Percentiles rank a stretch among this genome's conserved stretches.
These are phyloP conservation scores for Beta macrorhiza DNA, from an alignment of 179 eudicot species.

Conservation along the genomic window DNA sequence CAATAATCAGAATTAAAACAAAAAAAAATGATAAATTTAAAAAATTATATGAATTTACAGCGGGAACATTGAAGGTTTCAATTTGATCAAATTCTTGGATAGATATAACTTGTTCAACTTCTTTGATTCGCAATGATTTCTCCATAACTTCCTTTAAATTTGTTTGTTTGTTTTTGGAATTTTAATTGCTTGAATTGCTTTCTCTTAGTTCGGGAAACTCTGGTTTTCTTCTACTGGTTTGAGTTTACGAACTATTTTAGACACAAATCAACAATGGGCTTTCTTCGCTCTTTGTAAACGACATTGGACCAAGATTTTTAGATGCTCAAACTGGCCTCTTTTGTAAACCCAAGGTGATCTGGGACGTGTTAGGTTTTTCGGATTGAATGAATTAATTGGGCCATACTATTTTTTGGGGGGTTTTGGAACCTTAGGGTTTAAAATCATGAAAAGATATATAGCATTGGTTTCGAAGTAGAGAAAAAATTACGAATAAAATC, in stretches of 20 bases:
- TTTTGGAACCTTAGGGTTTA: too few relatives aligned
- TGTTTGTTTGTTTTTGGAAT: not conserved
- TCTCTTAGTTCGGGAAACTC: not conserved
- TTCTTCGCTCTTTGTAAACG: too few relatives aligned
- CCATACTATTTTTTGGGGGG: too few relatives aligned
- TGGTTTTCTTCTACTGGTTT: not conserved
- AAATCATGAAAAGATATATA: too few relatives aligned
- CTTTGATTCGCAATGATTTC: conserved; percentile 34
- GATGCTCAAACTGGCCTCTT: too few relatives aligned
- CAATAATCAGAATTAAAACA: not conserved
- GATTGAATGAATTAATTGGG: too few relatives aligned
- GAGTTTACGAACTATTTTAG: not conserved
- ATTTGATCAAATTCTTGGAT: conserved; percentile 50
- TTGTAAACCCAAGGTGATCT: too few relatives aligned
- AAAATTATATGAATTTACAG: conserved; percentile 18
- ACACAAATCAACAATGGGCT: not conserved
- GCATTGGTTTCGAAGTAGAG: too few relatives aligned
- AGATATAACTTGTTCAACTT: conserved; percentile 40
- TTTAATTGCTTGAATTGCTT: not conserved
- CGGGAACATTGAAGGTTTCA: conserved; percentile 44
- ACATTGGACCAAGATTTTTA: too few relatives aligned
- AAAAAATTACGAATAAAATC: too few relatives aligned
- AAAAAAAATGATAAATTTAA: not conserved
- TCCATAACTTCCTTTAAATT: conserved; percentile 28
- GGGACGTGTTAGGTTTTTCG: too few relatives aligned